phyloP scores from a whole-genome alignment of 2,329 filamentous ascomycete genomes.

The Immersiporthe knoxdaviesiana region DNA sequence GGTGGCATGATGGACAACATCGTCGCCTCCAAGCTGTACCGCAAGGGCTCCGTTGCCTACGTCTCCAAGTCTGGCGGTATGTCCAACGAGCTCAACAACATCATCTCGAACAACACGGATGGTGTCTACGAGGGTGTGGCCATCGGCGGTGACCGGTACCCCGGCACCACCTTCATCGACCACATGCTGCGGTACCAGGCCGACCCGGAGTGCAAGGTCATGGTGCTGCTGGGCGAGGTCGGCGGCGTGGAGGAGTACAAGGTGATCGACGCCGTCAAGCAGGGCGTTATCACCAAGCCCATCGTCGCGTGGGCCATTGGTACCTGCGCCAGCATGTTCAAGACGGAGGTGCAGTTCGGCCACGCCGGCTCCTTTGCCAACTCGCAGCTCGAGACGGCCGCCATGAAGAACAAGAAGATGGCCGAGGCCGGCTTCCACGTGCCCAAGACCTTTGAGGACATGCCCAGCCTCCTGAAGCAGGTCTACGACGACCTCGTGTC shows the following conservation, averaged over 20 bases:
- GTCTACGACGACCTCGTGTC: slow-evolving; percentile 91
- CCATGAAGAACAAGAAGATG: slow-evolving; percentile 97
- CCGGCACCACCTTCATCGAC: slow-evolving; percentile 98
- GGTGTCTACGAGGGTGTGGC: slow-evolving; percentile 99
- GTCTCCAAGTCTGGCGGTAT: slow-evolving; percentile 99
- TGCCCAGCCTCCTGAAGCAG: slow-evolving; percentile 73
- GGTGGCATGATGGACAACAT: slow-evolving; percentile 99
- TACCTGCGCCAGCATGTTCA: slow-evolving; percentile 99
- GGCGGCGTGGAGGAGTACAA: slow-evolving; percentile 99
- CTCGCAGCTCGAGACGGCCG: slow-evolving; percentile 97
- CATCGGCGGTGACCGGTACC: slow-evolving; percentile 98
- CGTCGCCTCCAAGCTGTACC: slow-evolving; percentile 99
- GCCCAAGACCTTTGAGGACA: slow-evolving; percentile 94
- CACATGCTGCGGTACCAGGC: slow-evolving; percentile 95
- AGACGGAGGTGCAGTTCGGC: slow-evolving; percentile 99
- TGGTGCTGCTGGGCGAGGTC: slow-evolving; percentile 94
- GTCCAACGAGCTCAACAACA: slow-evolving; percentile 99
- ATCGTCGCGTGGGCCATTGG: slow-evolving; percentile 99
- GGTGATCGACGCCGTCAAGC: slow-evolving; percentile 97
- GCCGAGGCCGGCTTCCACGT: slow-evolving; percentile 92
- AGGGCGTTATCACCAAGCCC: slow-evolving; percentile 93
- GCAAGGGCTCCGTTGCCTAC: slow-evolving; percentile 97
- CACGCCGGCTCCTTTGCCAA: slow-evolving; percentile 99
- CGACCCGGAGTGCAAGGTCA: slow-evolving; percentile 97
- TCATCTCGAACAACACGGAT: slow-evolving; percentile 92